Conservation (phyloP, 371 early-diverging fungal genomes). For the Actinomortierella ambigua region DNA sequence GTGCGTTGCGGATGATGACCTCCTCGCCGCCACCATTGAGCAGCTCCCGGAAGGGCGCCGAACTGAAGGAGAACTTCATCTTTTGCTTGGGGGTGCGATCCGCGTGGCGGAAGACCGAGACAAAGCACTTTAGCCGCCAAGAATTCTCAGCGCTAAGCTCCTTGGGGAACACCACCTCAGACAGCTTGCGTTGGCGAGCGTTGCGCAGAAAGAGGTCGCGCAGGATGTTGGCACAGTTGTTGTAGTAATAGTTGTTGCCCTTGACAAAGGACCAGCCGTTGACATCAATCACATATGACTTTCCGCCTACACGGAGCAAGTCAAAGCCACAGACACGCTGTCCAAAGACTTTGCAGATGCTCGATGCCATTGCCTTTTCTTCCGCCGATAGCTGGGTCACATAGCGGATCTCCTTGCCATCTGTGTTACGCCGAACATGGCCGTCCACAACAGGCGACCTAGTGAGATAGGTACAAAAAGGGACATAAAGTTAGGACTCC, state of each 20-base stretch:
- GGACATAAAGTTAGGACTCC: background rate
- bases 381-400: conserved; percentile 79
- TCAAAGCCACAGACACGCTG: conserved; percentile 98
- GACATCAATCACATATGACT: conserved; percentile 97
- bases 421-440: conserved; percentile 91
- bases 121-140: conserved; percentile 94
- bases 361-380: conserved; percentile 85
- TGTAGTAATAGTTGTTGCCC: conserved; percentile 93
- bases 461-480: background rate
- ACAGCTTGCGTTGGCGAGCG: conserved; percentile 52
- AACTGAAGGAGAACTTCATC: conserved; percentile 76
- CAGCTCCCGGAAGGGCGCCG: conserved; percentile 70
- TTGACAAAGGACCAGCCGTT: conserved; percentile 99
- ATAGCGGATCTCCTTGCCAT: conserved; percentile 97
- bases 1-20: conserved; percentile 79
- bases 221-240: conserved; percentile 80
- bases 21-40: conserved; percentile 75
- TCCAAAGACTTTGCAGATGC: conserved; percentile 78
- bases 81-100: conserved; percentile 99
- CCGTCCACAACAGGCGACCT: conserved; percentile 98
- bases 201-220: conserved; percentile 71
- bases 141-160: conserved; percentile 76
- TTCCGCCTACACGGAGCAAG: conserved; percentile 82
- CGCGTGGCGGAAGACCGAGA: conserved; percentile 93
- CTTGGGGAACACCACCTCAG: conserved; percentile 65